Conservation (phyloP, 257 asterid species). For the Nicotiana benthamiana region DNA sequence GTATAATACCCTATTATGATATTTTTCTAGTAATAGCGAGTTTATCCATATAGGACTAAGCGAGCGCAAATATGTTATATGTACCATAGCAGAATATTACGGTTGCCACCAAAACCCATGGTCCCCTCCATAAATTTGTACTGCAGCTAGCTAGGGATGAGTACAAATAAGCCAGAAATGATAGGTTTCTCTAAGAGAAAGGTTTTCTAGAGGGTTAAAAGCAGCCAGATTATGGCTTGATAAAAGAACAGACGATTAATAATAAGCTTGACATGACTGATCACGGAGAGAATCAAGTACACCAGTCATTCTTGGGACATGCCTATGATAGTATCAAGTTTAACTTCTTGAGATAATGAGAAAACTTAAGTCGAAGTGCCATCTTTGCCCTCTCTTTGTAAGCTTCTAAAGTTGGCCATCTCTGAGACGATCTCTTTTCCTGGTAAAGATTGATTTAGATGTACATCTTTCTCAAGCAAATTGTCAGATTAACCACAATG, state of each 20-base stretch:
- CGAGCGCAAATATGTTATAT: not conserved
- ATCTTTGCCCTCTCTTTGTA: not conserved
- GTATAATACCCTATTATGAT: not conserved
- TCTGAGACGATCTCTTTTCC: not conserved
- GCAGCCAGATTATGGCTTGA: not conserved
- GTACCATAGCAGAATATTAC: not conserved
- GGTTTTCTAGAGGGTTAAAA: not conserved
- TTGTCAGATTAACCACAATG: not conserved
- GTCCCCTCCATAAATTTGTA: not conserved
- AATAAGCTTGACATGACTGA: not conserved
- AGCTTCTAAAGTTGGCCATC: not conserved
- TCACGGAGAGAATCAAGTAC: not conserved
- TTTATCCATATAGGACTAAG: not conserved
- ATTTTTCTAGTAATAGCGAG: no score
- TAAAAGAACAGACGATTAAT: not conserved
- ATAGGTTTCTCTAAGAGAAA: not conserved
- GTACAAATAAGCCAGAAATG: not conserved
- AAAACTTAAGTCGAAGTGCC: not conserved
- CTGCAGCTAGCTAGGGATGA: not conserved
- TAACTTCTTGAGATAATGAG: not conserved
- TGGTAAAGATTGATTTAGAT: not conserved
- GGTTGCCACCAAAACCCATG: not conserved
- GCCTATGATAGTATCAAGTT: not conserved
- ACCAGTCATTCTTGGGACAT: not conserved
- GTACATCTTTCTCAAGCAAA: not conserved